phyloP scores from a whole-genome alignment of 164 flowering plant genomes.

The Kingdonia uniflora region DNA sequence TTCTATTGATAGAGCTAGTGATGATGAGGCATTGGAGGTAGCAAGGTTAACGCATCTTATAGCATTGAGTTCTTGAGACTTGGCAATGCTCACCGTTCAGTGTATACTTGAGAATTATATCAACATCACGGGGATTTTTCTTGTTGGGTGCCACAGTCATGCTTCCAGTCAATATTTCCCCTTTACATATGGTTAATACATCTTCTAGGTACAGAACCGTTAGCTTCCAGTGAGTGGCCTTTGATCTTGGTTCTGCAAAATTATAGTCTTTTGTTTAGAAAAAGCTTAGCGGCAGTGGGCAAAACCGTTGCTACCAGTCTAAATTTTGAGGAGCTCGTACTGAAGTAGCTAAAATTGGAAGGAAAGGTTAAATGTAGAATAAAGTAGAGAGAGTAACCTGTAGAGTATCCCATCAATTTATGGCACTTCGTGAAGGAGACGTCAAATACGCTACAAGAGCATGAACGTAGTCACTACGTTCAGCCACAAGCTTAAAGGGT shows the following conservation, averaged over 20 bases:
- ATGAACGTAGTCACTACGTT: slow-evolving; percentile 86
- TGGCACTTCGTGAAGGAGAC: slow-evolving; percentile 91
- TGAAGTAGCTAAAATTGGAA: background rate
- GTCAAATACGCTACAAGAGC: slow-evolving; percentile 95
- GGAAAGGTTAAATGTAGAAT: background rate
- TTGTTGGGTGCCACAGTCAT: slow-evolving; percentile 82
- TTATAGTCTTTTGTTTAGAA: background rate
- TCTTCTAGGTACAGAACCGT: slow-evolving; percentile 94
- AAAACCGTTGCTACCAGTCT: too few relatives aligned
- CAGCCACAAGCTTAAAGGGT: slow-evolving; percentile 88
- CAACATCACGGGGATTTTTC: slow-evolving; percentile 91
- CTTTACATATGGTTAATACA: slow-evolving; percentile 78
- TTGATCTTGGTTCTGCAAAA: slow-evolving; percentile 75
- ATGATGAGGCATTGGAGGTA: background rate
- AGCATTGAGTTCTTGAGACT: slow-evolving; percentile 58
- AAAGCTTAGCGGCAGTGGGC: too few relatives aligned
- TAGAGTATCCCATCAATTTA: slow-evolving; percentile 82
- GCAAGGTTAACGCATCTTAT: slow-evolving; percentile 63
- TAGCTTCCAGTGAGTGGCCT: slow-evolving; percentile 95
- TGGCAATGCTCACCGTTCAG: slow-evolving; percentile 50
- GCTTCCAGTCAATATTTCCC: slow-evolving; percentile 67
- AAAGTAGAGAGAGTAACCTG: slow-evolving; percentile 39
- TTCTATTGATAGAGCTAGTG: background rate
- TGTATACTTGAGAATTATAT: slow-evolving; percentile 70
- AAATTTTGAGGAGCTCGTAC: too few relatives aligned